phyloP scores from a whole-genome alignment of 31 red algal species.

The Odonthalia washingtoniensis region DNA sequence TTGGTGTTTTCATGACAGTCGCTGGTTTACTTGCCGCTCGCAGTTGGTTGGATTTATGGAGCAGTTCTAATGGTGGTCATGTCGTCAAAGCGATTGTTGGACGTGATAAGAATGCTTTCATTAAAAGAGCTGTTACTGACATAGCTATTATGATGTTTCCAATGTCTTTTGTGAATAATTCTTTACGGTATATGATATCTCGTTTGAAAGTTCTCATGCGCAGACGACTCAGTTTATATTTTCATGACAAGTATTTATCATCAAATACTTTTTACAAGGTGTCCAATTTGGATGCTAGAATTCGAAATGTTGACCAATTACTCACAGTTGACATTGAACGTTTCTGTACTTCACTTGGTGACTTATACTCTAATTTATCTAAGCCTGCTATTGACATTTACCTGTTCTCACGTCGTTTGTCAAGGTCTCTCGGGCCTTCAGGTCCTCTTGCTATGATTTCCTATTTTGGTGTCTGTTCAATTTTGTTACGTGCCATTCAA shows the following conservation, averaged over 20 bases:
- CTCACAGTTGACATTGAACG: constrained; percentile 95
- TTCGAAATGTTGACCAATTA: constrained; percentile 97
- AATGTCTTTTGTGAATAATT: constrained; percentile 94
- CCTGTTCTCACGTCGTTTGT: constrained; percentile 79
- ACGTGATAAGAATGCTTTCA: constrained; percentile 75
- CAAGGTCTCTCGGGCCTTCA: constrained; percentile 76
- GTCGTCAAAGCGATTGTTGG: constrained; percentile 99
- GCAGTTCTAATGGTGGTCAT: constrained; percentile 93
- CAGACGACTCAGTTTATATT: constrained; percentile 71
- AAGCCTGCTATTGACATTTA: constrained; percentile 94
- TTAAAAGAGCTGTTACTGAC: constrained; percentile 81
- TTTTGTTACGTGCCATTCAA: constrained; percentile 89
- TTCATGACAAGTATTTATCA: constrained; percentile 97
- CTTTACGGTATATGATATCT: constrained; percentile 81
- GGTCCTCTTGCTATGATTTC: constrained; percentile 90
- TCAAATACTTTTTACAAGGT: constrained; percentile 94
- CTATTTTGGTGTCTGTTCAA: constrained; percentile 88
- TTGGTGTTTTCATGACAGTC: constrained; percentile 57
- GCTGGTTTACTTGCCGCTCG: constrained; percentile 75
- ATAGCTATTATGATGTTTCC: constrained; percentile 96
- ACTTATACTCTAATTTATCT: constrained; percentile 94
- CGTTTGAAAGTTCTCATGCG: constrained; percentile 87
- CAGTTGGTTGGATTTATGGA: constrained; percentile 93
- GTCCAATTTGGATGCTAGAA: constrained; percentile 92
- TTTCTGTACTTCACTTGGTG: constrained; percentile 87